These are phyloP conservation scores for Capsicum rhomboideum DNA, from an alignment of 257 asterid genomes.

Conservation along the genomic window DNA sequence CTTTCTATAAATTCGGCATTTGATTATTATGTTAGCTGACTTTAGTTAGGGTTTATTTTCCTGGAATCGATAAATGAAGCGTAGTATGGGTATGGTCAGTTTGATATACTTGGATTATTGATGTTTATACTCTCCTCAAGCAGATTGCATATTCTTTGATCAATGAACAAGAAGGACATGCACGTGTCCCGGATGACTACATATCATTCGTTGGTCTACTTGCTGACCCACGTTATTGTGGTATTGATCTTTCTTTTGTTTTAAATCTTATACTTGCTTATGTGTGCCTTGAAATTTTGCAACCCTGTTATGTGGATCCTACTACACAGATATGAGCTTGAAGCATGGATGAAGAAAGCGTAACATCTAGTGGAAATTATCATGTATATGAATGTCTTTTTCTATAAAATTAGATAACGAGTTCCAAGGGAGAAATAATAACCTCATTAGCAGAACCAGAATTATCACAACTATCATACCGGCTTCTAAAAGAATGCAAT, in stretches of 20 bases:
- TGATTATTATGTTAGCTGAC: neutral
- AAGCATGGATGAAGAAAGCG: neutral
- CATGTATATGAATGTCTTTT: neutral
- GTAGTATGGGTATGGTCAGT: neutral
- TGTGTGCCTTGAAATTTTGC: neutral
- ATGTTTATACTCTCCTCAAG: constrained; percentile 10
- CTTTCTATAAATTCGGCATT: neutral
- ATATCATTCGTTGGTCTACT: constrained; percentile 93
- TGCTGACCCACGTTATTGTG: constrained; percentile 89
- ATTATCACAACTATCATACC: neutral
- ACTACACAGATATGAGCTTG: neutral
- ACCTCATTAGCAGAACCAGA: neutral
- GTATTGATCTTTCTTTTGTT: constrained; percentile 26
- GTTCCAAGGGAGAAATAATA: neutral
- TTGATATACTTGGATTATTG: neutral
- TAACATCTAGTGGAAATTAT: neutral
- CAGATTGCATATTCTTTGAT: constrained; percentile 94
- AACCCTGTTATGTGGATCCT: neutral
- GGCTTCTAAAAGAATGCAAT: neutral
- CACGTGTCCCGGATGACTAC: constrained; percentile 57
- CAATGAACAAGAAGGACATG: constrained; percentile 89
- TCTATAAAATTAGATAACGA: neutral
- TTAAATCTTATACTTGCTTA: neutral
- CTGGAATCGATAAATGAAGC: constrained; percentile 1
- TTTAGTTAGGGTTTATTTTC: neutral